phyloP scores from a whole-genome alignment of 345 rosid species.

The Populus deltoides region DNA sequence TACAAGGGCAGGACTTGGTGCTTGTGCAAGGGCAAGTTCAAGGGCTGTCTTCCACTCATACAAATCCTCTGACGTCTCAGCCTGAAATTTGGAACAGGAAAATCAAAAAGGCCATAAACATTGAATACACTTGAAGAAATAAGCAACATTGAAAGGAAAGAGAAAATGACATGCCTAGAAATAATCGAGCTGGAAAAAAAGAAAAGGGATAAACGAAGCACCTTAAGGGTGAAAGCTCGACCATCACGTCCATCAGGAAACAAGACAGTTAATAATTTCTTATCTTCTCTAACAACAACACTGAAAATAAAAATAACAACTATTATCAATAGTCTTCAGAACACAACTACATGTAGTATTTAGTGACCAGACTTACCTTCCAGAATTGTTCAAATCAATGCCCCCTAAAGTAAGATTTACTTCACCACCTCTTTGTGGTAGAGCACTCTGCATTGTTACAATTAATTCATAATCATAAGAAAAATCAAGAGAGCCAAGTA shows the following conservation, averaged over 20 bases:
- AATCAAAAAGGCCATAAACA: background rate
- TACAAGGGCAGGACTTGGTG: constrained; percentile 94
- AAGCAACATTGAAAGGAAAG: background rate
- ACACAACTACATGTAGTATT: constrained; percentile 12
- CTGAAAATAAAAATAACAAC: constrained; percentile 44
- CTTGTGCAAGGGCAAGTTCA: constrained; percentile 88
- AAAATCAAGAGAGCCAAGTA: background rate
- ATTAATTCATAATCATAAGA: background rate
- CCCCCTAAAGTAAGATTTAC: constrained; percentile 95
- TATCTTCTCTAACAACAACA: constrained; percentile 96
- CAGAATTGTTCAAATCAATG: constrained; percentile 93
- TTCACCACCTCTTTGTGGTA: constrained; percentile 93
- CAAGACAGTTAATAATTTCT: constrained; percentile 83
- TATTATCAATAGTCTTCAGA: constrained; percentile 20
- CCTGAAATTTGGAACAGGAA: constrained; percentile 43
- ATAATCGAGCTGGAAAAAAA: background rate
- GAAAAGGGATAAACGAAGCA: constrained; percentile 25
- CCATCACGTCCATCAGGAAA: constrained; percentile 99
- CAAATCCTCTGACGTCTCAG: constrained; percentile 92
- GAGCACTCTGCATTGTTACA: constrained; percentile 55
- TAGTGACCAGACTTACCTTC: constrained; percentile 55
- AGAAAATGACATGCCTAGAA: constrained; percentile 10
- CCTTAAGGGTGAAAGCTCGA: constrained; percentile 99
- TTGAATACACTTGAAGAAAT: background rate
- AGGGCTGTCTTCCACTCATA: constrained; percentile 93